Evolutionary conservation across 2,329 filamentous ascomycete species (phyloP), one percentile per base, ranked within the genome.

Genomic region (Ophiostoma populinum): DNA sequence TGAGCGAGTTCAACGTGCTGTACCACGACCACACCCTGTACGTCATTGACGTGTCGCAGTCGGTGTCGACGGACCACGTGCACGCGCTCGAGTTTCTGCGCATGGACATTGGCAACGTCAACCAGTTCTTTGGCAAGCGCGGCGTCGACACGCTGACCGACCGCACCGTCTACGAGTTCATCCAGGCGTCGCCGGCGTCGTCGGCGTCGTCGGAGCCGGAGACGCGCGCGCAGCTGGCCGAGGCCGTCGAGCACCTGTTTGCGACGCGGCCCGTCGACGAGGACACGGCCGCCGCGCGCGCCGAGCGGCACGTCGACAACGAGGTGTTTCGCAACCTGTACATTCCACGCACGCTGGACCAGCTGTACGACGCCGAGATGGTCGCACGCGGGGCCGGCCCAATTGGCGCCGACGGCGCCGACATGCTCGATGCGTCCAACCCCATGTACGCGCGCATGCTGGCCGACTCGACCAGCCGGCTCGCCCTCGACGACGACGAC

Each of bases 81-180:
- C 71, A 82, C 39, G 87, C 81, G 2, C 65, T 92, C 20, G 87
- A 95, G 52, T 98, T 98, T 51, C 57, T 98, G 47, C 76, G 90
- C 22, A 95, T 94, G 86, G 90, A 98, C 51, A 85, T 98, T 56
- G 95, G 94, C 65, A 98, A 98, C 51, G 74, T 92, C 2, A 79
- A 75, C 16, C 83, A 92, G 54, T 98, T 92, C 58, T 98, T 95
- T 70, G 66, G 75, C 20, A 70, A 80, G 15, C 78, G 93, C 53
- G 79, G 78, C 26, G 83, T 95, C 2, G 75, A 92, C 41, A 78
- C 73, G 0, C 63, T 98, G 3, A 59, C 75, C 2, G 87, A 95
- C 54, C 72, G 79, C 21, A 61, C 67, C n/a, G 63, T 85, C 9
- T 98, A 92, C 57, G 70, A 76, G 45, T 95, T 93, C 55, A 74